Conservation (phyloP, 805 yeast genomes). For the Kuraishia molischiana region DNA sequence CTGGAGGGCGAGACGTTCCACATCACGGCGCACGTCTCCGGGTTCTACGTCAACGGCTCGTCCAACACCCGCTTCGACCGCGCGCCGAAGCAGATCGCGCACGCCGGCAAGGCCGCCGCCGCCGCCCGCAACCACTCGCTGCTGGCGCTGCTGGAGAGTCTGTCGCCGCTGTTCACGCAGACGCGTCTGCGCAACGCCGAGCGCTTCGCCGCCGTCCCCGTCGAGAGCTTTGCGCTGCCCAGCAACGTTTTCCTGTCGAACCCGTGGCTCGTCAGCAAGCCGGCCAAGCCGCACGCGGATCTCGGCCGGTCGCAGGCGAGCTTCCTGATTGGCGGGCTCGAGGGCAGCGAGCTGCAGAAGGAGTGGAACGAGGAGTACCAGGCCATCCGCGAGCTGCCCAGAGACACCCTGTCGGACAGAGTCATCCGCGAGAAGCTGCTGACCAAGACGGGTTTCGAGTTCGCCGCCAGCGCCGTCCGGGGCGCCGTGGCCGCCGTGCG, state of each 20-base stretch:
- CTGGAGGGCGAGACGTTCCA: conserved; percentile 73
- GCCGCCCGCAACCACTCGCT: conserved; percentile 38
- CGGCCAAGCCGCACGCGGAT: conserved; percentile 34
- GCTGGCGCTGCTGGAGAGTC: conserved; percentile 45
- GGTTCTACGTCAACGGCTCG: conserved; percentile 70
- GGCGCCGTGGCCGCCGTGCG: conserved; percentile 72
- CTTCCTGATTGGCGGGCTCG: conserved; percentile 43
- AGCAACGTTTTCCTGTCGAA: conserved; percentile 47
- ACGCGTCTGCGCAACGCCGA: conserved; percentile 10
- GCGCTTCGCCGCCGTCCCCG: conserved; percentile 43
- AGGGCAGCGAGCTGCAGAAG: conserved; percentile 46
- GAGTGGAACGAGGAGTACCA: conserved; percentile 94
- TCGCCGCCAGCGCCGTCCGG: conserved; percentile 62
- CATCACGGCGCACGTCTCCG: conserved; percentile 69
- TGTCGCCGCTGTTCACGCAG: conserved; percentile 50
- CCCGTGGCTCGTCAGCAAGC: conserved; percentile 65
- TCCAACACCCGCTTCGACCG: conserved; percentile 67
- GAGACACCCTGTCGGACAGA: conserved; percentile 49
- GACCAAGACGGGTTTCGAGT: conserved; percentile 64
- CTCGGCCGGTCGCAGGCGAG: conserved; percentile 49
- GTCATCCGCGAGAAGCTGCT: conserved; percentile 68
- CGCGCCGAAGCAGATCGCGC: conserved; percentile 23
- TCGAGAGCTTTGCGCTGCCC: conserved; percentile 50
- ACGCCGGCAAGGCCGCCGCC: conserved; percentile 5
- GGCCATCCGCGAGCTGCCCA: conserved; percentile 64